Conservation (phyloP, 1,139 yeast species). For the Yamadazyma pseudoaaseri region DNA sequence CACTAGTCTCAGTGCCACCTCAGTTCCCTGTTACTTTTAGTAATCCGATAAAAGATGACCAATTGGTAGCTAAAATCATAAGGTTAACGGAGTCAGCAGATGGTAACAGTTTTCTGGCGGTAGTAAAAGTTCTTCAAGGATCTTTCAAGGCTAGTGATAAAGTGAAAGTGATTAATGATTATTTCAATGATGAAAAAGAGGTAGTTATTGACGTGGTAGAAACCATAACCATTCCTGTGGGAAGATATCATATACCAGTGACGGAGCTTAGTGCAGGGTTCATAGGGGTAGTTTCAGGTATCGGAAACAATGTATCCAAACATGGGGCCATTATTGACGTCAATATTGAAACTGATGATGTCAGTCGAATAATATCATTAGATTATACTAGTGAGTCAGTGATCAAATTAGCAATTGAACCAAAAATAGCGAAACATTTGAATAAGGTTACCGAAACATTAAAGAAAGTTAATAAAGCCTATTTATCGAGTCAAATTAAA, state of each 20-base stretch:
- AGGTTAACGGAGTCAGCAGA: slow-evolving; percentile 58
- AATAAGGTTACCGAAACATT: slow-evolving; percentile 72
- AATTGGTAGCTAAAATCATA: slow-evolving; percentile 52
- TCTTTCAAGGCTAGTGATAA: slow-evolving; percentile 44
- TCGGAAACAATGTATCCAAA: slow-evolving; percentile 17
- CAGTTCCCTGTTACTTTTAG: neutral
- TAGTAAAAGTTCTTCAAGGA: slow-evolving; percentile 67
- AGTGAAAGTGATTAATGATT: slow-evolving; percentile 60
- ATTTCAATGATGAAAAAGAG: slow-evolving; percentile 49
- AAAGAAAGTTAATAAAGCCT: slow-evolving; percentile 58
- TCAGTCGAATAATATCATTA: neutral
- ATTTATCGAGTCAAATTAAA: slow-evolving; percentile 61
- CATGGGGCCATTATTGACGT: slow-evolving; percentile 27
- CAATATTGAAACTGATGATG: slow-evolving; percentile 20
- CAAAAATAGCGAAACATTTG: slow-evolving; percentile 73
- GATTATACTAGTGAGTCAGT: slow-evolving; percentile 54
- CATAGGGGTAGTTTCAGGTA: slow-evolving; percentile 65
- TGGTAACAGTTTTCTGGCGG: slow-evolving; percentile 46
- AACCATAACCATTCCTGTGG: slow-evolving; percentile 54
- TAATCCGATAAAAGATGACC: slow-evolving; percentile 1
- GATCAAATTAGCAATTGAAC: slow-evolving; percentile 81
- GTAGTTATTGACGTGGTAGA: slow-evolving; percentile 39
- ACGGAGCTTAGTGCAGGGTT: slow-evolving; percentile 60
- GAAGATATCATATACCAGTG: slow-evolving; percentile 64
- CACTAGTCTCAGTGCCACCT: slow-evolving; percentile 31